Evolutionary conservation across 306 rosid genomes (phyloP).

Genomic region (Lupinus albus): DNA sequence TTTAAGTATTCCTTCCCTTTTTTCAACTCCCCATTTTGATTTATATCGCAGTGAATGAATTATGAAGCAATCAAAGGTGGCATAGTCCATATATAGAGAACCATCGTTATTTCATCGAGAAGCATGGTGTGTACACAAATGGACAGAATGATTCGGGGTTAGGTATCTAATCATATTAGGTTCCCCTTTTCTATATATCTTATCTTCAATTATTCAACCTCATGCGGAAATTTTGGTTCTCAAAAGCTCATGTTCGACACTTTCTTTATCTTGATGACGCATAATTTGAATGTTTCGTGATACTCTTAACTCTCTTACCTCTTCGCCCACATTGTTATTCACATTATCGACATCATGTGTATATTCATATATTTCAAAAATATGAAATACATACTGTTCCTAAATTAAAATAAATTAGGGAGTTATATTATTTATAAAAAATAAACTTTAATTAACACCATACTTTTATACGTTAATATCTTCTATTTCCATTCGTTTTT

Average conservation of each 20-base stretch:
- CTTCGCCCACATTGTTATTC: no score
- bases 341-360: no score
- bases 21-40: slow-evolving; percentile 1
- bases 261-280: neutral
- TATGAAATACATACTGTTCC: no score
- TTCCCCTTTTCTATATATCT: neutral
- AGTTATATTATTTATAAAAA: no score
- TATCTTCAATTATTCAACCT: neutral
- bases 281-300: neutral
- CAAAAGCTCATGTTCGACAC: neutral
- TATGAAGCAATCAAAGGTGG: neutral
- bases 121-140: slow-evolving; percentile 7
- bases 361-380: no score
- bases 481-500: no score
- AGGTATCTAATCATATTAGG: neutral
- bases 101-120: neutral
- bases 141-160: neutral
- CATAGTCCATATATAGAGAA: slow-evolving; percentile 1
- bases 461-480: no score
- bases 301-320: neutral
- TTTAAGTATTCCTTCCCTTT: neutral
- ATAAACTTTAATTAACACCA: no score
- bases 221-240: neutral
- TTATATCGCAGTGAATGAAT: neutral
- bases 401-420: no score